Percentiles rank a stretch among this genome's conserved stretches.
Conservation (phyloP, 2,329 filamentous ascomycete species). For the Furcasterigmium sp. region DNA sequence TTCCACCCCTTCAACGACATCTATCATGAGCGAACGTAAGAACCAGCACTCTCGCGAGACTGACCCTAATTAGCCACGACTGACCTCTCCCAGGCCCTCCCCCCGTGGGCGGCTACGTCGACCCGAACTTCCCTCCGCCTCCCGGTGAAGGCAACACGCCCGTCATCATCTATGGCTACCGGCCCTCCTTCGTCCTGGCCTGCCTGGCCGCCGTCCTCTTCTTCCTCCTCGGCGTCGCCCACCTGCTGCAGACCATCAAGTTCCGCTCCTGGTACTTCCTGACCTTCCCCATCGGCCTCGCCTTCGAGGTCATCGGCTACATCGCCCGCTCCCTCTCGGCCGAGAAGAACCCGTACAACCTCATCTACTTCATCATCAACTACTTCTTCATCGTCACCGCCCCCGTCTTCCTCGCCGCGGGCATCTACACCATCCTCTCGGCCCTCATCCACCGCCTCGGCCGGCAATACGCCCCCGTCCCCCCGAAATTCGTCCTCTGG, state of each 20-base stretch:
- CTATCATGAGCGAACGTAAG: slow-evolving; percentile 5
- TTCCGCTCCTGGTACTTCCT: slow-evolving; percentile 40
- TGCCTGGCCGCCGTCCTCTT: slow-evolving; percentile 38
- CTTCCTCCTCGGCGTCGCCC: slow-evolving; percentile 29
- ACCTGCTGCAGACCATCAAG: slow-evolving; percentile 28
- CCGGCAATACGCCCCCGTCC: slow-evolving; percentile 34
- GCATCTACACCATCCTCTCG: slow-evolving; percentile 49
- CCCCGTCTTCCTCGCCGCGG: slow-evolving; percentile 51
- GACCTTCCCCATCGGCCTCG: slow-evolving; percentile 35
- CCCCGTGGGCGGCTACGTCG: slow-evolving; percentile 33
- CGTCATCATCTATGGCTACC: slow-evolving; percentile 47
- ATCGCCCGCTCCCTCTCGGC: slow-evolving; percentile 41
- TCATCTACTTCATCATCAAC: slow-evolving; percentile 51
- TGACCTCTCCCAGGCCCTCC: slow-evolving; percentile 4
- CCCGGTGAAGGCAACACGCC: slow-evolving; percentile 36
- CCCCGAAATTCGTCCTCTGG: slow-evolving; percentile 41
- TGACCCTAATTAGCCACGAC: slow-evolving; percentile 2
- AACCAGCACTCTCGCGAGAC: background rate
- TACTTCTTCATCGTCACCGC: slow-evolving; percentile 59
- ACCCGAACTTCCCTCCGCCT: slow-evolving; percentile 47
- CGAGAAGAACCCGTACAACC: slow-evolving; percentile 44
- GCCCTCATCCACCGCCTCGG: slow-evolving; percentile 42
- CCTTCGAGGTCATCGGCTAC: slow-evolving; percentile 47
- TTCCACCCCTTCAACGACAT: too few species aligned
- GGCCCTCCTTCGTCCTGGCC: slow-evolving; percentile 37